These are phyloP conservation scores for Trichophyton equinum DNA, from an alignment of 2,329 filamentous ascomycete genomes.

Conservation along the genomic window DNA sequence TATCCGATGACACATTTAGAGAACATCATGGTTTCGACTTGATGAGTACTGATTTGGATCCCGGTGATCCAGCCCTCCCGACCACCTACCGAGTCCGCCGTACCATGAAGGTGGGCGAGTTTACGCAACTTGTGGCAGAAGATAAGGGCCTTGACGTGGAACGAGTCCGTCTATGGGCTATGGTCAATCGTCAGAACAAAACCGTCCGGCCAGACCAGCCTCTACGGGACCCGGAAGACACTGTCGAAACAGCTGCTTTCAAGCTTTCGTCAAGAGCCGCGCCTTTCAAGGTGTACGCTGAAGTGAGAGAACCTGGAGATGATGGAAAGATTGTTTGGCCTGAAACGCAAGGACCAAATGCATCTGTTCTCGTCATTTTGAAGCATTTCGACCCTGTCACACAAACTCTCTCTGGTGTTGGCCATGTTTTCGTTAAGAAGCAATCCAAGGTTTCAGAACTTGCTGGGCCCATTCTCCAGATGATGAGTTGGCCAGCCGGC, in stretches of 20 bases:
- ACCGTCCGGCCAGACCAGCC: constrained; percentile 84
- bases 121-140: constrained; percentile 56
- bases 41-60: constrained; percentile 51
- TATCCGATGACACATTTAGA: constrained; percentile 70
- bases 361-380: constrained; percentile 69
- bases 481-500: constrained; percentile 77
- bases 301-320: constrained; percentile 56
- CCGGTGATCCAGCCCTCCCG: constrained; percentile 56
- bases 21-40: constrained; percentile 76
- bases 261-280: constrained; percentile 57
- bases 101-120: constrained; percentile 62
- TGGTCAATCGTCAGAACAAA: constrained; percentile 98
- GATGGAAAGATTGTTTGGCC: constrained; percentile 62
- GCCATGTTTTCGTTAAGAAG: constrained; percentile 76
- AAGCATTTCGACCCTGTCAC: constrained; percentile 76
- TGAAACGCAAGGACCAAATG: constrained; percentile 30
- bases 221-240: constrained; percentile 63
- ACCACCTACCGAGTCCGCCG: constrained; percentile 61
- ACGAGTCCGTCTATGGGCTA: constrained; percentile 75
- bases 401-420: constrained; percentile 63
- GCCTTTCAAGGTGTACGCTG: constrained; percentile 69
- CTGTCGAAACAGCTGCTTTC: constrained; percentile 59
- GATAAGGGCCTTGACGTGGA: constrained; percentile 57
- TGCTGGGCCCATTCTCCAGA: constrained; percentile 59
- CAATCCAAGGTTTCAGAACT: constrained; percentile 81